Percentiles rank a stretch among this genome's conserved stretches.
Evolutionary conservation across 2,329 filamentous ascomycete genomes (phyloP).

Genomic region (Sporothrix euskadiensis): DNA sequence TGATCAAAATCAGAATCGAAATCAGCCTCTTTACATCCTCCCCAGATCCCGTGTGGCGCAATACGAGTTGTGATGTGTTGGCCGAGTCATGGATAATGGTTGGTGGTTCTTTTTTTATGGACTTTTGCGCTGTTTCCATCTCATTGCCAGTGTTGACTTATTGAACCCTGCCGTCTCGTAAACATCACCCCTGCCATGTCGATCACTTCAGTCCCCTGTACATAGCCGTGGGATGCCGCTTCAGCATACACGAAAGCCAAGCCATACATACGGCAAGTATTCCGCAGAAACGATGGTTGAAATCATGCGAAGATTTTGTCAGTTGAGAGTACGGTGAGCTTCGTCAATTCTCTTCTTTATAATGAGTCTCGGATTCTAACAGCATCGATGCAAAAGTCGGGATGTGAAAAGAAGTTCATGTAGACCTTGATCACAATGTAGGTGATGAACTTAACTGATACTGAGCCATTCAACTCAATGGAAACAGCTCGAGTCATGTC

Average conservation of each 20-base stretch:
- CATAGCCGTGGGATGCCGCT: not conserved
- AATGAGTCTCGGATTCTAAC: too few relatives aligned
- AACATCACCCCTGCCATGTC: not conserved
- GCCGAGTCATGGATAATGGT: not conserved
- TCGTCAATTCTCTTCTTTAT: not conserved
- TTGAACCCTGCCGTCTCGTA: not conserved
- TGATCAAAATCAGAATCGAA: not conserved
- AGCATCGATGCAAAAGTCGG: too few relatives aligned
- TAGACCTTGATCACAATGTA: too few relatives aligned
- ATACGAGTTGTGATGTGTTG: not conserved
- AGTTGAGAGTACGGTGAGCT: not conserved
- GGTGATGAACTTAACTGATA: too few relatives aligned
- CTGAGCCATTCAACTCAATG: too few relatives aligned
- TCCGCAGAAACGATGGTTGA: not conserved
- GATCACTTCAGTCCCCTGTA: not conserved
- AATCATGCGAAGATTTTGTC: not conserved
- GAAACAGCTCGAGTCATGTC: not conserved
- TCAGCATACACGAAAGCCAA: constrained; percentile 2
- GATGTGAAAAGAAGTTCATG: too few relatives aligned
- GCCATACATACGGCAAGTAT: not conserved
- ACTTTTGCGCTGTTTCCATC: not conserved
- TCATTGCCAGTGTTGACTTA: not conserved
- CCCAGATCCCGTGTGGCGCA: not conserved
- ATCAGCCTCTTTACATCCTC: not conserved
- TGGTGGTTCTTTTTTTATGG: not conserved